Base-by-base conservation (phyloP, 2,329 filamentous ascomycete species). In the Colletotrichum cereale region DNA sequence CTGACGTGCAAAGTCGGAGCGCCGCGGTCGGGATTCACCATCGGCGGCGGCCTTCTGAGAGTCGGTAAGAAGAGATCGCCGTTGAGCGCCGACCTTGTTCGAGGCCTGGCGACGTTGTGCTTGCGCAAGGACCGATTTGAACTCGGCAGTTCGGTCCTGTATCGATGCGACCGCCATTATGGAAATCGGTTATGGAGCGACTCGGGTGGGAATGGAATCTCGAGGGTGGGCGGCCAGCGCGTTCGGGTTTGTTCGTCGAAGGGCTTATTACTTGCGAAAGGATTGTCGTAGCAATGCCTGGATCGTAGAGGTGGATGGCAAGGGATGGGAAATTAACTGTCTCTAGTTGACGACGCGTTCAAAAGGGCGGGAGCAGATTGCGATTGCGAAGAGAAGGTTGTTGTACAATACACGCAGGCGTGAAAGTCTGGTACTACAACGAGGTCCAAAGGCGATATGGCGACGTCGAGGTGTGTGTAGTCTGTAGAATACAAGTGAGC, bases 71-170 rank as follows among this genome's bases (percentile, higher is more conserved):
- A 98, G 89, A 52, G 93, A 94, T 80, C 95, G 92, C 76, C 93
- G 90, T 82, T 97, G 93, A 40, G 92, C 87, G 77, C 93, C 90
- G 62, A 92, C 87, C 84, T 97, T 97, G 72, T 89, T 90, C 14
- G 91, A 88, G 40, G 91, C 90, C 78, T 96, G 91, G 74, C 91
- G 89, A 79, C 92, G 93, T 83, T 97, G 94, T 62, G 94, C 93
- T 80, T 97, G 94, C 56, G 89, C 87, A 73, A 98, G 90, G 78
- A 98, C 97, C 74, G 95, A 93, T 81, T 92, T 92, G 88, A 99
- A 99, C 87, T 99, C 96, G 79, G 91, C 89, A 69, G 96, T 99
- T 79, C 96, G 94, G 85, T 99, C 96, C 86, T 99, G 96, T 81
- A 98, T 97, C 62, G 95, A 96, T 72, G 87, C 81, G 79, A 90